Base-by-base conservation (phyloP, 495 filamentous ascomycete genomes). In the Neurospora pannonica region DNA sequence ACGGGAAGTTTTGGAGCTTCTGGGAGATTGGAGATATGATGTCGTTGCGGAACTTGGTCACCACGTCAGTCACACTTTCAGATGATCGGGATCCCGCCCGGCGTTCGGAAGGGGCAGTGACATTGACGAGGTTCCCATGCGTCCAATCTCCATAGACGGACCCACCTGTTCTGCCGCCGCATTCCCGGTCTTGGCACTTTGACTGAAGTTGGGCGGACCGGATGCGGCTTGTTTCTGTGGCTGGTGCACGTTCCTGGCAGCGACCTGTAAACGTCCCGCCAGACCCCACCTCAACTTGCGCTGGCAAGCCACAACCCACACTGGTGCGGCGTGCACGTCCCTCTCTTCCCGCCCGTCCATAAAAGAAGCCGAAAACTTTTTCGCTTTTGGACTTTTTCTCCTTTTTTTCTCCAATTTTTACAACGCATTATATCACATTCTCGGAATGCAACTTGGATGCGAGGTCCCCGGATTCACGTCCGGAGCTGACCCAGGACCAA, bases 21-120 rank as follows among this genome's bases (percentile, higher is more conserved):
- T 62, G 28, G 54, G 54, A 34, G 15, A 67, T 67, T 67, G 54
- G 94, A 70, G 98, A 87, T 93, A 96, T 97, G 19, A 93, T 93
- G 15, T 96, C 90, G 77, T 99, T 98, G 79, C 93, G 97, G 48
- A 97, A 88, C 74, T 94, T 98, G 95, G 74, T 97, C 54, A 67
- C 54, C 54, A 67, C 54, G 54, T 67, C 54, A 34, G 28, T 67
- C 28, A 67, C 54, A 34, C 54, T 34, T 67, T 19, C 28, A 67
- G 28, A 67, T 67, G 54, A 3, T 67, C 54, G 54, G 54, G 54
- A 67, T 36, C 7, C 4, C 13, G 54, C 28, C 54, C 54, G 15
- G 54, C 54, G 19, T 67, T 67, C 54, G 54, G 54, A 62, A 62
- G 28, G 54, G 48, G 48, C 48, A 60, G 48, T 60, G 24, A 34